Evolutionary conservation across 2,329 filamentous ascomycete genomes (phyloP).

Genomic region (Hypoxylon sp.): DNA sequence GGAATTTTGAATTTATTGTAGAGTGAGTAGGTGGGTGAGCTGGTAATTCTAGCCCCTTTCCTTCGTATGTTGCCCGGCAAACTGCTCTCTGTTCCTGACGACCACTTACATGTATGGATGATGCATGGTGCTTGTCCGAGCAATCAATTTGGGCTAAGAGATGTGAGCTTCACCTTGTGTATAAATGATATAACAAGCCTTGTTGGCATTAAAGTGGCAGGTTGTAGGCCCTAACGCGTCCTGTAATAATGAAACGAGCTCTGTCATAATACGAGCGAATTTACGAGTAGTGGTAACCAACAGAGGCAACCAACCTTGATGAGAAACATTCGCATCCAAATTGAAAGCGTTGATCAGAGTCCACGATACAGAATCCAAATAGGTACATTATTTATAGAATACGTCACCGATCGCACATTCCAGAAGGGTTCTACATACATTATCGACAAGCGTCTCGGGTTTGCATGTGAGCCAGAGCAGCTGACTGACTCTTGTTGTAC

Average conservation of each 20-base stretch:
- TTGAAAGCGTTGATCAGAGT: neutral
- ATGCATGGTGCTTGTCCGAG: neutral
- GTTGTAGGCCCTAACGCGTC: neutral
- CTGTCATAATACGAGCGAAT: constrained; percentile 2
- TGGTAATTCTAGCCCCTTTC: neutral
- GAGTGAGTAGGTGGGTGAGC: neutral
- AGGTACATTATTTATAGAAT: neutral
- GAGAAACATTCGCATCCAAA: neutral
- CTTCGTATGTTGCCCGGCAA: neutral
- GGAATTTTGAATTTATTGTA: no score
- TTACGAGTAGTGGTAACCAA: no score
- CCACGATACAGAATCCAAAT: no score
- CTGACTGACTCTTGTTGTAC: constrained; percentile 7
- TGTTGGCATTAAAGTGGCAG: neutral
- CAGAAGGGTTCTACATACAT: constrained; percentile 5
- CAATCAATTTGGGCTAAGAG: neutral
- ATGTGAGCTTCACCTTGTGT: neutral
- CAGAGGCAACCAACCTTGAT: neutral
- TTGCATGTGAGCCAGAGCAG: constrained; percentile 8
- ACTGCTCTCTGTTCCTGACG: neutral
- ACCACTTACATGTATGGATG: neutral
- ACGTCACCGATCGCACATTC: constrained; percentile 9
- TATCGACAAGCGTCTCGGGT: constrained; percentile 10
- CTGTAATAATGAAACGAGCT: neutral
- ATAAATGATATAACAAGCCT: neutral